Percentiles rank a stretch among this genome's conserved stretches.
phyloP scores from a whole-genome alignment of 768 basidiomycete species.

The Termitomyces sp. region DNA sequence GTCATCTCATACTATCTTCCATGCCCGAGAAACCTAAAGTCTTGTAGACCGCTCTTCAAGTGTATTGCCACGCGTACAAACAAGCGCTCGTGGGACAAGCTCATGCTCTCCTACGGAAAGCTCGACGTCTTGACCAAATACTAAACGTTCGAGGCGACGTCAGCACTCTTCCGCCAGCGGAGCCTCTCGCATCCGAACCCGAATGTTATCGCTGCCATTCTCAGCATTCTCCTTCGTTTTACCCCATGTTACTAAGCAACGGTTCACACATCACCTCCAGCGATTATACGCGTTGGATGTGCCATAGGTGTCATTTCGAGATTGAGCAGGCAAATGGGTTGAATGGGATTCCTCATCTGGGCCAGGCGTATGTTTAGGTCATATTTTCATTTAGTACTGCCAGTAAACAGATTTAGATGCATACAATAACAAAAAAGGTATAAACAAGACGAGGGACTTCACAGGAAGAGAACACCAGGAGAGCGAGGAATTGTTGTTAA shows the following conservation, averaged over 20 bases:
- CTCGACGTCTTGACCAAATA: conserved; percentile 73
- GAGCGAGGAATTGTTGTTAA: conserved; percentile 17
- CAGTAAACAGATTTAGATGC: not conserved
- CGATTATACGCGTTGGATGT: conserved; percentile 26
- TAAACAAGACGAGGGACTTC: not conserved
- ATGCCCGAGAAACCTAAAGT: conserved; percentile 1
- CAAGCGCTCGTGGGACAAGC: conserved; percentile 65
- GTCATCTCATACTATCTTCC: conserved; percentile 15
- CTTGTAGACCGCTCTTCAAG: conserved; percentile 79
- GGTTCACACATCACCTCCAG: conserved; percentile 1
- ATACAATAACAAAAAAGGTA: not conserved
- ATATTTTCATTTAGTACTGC: not conserved
- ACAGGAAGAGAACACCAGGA: not conserved
- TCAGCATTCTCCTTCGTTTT: conserved; percentile 73
- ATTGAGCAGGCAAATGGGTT: conserved; percentile 21
- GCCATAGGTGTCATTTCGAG: conserved; percentile 45
- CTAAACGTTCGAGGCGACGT: conserved; percentile 45
- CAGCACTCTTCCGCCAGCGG: conserved; percentile 16
- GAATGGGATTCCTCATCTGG: conserved; percentile 24
- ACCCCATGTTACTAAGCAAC: conserved; percentile 27
- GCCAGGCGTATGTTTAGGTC: not conserved
- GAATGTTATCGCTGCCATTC: conserved; percentile 62
- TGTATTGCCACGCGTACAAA: conserved; percentile 84
- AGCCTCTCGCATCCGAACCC: conserved; percentile 26
- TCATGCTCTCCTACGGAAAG: conserved; percentile 86